Percentiles rank a stretch among this genome's conserved stretches.
Evolutionary conservation across 768 basidiomycete genomes (phyloP).

Genomic region (Leccinellum luteum): DNA sequence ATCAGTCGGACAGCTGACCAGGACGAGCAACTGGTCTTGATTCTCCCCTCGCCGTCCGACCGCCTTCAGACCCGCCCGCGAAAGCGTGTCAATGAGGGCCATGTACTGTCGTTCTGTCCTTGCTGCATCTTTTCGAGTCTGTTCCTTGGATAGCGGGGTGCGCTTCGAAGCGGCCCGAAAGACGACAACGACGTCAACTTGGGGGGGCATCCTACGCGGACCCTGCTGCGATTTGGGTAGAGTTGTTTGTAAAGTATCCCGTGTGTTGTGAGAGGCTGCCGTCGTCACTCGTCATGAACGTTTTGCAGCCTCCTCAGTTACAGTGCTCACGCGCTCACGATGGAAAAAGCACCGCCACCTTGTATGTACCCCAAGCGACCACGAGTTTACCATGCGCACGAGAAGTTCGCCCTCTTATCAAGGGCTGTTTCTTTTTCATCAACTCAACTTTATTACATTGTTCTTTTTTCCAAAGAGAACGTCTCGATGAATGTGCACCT

Average conservation of each 20-base stretch:
- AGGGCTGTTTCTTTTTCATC: neutral
- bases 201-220: conserved; percentile 40
- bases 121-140: conserved; percentile 56
- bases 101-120: conserved; percentile 71
- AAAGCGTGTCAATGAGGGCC: conserved; percentile 59
- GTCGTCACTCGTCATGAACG: neutral
- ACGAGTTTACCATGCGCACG: neutral
- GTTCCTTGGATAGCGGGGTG: conserved; percentile 52
- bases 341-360: conserved; percentile 1
- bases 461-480: neutral
- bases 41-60: conserved; percentile 77
- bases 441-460: neutral
- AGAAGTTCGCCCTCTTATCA: neutral
- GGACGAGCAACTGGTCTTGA: conserved; percentile 70
- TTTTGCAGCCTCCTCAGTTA: neutral
- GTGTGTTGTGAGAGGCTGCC: neutral
- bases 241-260: neutral
- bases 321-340: neutral
- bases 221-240: neutral
- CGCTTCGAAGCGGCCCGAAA: conserved; percentile 51
- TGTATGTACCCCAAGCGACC: neutral
- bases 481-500: neutral
- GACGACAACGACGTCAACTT: conserved; percentile 72
- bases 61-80: conserved; percentile 60
- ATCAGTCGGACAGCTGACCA: conserved; percentile 66